Conservation (phyloP, 169 alveolate species). For the Cryptosporidium canis region DNA sequence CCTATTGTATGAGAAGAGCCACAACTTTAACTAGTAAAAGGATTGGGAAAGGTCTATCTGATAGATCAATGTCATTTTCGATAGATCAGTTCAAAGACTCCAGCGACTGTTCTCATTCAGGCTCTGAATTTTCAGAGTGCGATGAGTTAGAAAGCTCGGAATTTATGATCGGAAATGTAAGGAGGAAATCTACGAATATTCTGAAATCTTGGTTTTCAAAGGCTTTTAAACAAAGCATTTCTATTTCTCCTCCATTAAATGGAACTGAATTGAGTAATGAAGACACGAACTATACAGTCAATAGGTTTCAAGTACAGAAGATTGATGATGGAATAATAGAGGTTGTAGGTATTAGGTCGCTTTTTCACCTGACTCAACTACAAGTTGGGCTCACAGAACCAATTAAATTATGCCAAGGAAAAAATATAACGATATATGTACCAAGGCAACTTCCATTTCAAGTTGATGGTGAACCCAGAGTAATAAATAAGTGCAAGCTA, state of each 20-base stretch:
- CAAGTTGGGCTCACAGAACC: conserved; percentile 81
- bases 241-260: not conserved
- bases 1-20: not conserved
- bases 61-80: conserved; percentile 62
- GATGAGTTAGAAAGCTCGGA: not conserved
- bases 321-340: conserved; percentile 81
- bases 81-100: conserved; percentile 5
- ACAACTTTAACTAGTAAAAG: conserved; percentile 7
- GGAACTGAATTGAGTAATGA: not conserved
- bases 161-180: not conserved
- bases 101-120: not conserved
- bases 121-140: not conserved
- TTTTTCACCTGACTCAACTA: conserved; percentile 80
- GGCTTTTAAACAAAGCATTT: not conserved
- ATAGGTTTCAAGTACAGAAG: conserved; percentile 73
- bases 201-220: conserved; percentile 28
- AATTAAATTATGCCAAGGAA: conserved; percentile 76
- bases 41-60: not conserved
- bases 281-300: not conserved
- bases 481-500: conserved; percentile 67
- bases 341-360: conserved; percentile 80
- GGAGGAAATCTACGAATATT: conserved; percentile 14
- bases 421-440: conserved; percentile 64
- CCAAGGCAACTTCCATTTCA: conserved; percentile 76
- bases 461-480: conserved; percentile 78